Base-by-base conservation (phyloP, 106 monocot genomes). In the Dendrobium officinale region DNA sequence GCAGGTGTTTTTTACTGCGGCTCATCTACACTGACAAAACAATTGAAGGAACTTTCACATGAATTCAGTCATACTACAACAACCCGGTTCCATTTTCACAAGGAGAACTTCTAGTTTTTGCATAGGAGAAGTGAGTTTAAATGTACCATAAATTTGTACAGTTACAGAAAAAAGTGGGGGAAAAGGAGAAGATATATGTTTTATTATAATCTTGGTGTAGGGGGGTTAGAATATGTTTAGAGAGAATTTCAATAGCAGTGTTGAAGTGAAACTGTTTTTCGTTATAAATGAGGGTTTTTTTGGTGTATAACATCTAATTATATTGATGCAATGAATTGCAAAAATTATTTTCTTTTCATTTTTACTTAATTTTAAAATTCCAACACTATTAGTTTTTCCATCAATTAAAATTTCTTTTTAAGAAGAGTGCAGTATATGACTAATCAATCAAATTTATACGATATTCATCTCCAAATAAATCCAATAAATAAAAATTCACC, bases 1-100 rank as follows among this genome's bases (percentile, higher is more conserved):
- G 75, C 89, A 92, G 92, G 95, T 80, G 98, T 99, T 31, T 99
- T 95, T 83, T 98, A 98, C 79, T 95, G 98, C 59, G 95, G 98
- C 64, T 85, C 95, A 16, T 86, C 95, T n/a, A 85, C 86, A 27
- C 89, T 98, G 24, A 92, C 94, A 80, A 92, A 95, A 75, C 81
- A 80, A 41, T 77, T 99, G 33, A 92, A 43, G 73, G 89, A 92
- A 48, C 92, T 99, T 80, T 91, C 95, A 20, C 61, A 84, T 45
- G 98, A 99, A 80, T 95, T 92, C 87, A 95, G 91, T 84, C 91
- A 95, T 75, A 92, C 64, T 18, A 95, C 95, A 4, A 88, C 90
- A 42, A 95, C 95, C 6, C 85, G 98, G 2, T 99, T 99, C 82
- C 91, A 99, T 31, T 99, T 99, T 87, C 92, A 99, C 82, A 99